phyloP scores from a whole-genome alignment of 495 filamentous ascomycete species.

The Staphylotrichum longicolle region DNA sequence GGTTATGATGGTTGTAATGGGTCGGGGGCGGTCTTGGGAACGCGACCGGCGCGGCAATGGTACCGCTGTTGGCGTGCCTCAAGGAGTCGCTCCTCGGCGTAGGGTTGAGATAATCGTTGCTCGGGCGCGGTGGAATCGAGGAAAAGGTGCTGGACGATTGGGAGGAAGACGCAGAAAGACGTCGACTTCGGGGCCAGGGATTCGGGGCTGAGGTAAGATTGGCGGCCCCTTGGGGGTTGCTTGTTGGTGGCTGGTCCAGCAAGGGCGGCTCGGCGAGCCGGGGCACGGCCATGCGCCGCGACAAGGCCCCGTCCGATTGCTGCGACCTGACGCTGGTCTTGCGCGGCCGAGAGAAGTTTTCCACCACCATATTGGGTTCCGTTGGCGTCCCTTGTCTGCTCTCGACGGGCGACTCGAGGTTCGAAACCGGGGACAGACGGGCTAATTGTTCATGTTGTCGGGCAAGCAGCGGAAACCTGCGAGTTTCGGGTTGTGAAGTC shows the following conservation, averaged over 20 bases:
- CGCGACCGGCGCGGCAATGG: conserved; percentile 21
- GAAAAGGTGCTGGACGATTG: conserved; percentile 44
- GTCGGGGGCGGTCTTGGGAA: conserved; percentile 22
- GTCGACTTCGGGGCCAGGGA: conserved; percentile 41
- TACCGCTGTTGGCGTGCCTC: conserved; percentile 26
- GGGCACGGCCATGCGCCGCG: conserved; percentile 28
- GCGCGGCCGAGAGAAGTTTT: conserved; percentile 55
- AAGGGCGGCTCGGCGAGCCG: conserved; percentile 29
- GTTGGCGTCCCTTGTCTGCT: conserved; percentile 25
- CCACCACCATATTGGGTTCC: conserved; percentile 34
- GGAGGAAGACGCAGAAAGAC: conserved; percentile 48
- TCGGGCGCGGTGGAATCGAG: conserved; percentile 39
- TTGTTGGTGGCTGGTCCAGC: conserved; percentile 32
- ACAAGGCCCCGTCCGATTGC: conserved; percentile 35
- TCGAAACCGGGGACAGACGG: conserved; percentile 26
- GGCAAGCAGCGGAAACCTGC: conserved; percentile 27
- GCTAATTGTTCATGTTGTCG: conserved; percentile 29
- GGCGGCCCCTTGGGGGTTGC: conserved; percentile 22
- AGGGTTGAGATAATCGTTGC: conserved; percentile 30
- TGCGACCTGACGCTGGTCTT: conserved; percentile 47
- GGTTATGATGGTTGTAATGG: conserved; percentile 19
- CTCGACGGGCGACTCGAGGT: conserved; percentile 28
- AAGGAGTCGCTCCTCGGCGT: conserved; percentile 23
- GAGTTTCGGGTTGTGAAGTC: conserved; percentile 14
- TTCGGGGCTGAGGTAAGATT: conserved; percentile 21